These are phyloP conservation scores for Astrothelium macrocarpum DNA, from an alignment of 495 filamentous ascomycete genomes.

Conservation along the genomic window DNA sequence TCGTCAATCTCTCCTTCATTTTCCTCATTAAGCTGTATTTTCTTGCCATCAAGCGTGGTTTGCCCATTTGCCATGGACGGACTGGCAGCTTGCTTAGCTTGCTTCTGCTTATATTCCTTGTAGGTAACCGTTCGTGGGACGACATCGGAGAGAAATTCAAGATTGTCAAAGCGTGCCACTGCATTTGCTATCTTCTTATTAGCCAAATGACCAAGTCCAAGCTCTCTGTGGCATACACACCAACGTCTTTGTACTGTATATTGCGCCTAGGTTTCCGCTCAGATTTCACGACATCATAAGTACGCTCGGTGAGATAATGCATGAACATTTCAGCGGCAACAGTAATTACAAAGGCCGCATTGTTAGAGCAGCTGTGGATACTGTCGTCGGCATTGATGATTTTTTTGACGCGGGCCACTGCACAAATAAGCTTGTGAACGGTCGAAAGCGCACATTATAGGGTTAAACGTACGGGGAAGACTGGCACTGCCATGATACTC, in stretches of 20 bases:
- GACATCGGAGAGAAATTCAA: constrained; percentile 89
- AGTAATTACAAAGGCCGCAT: constrained; percentile 89
- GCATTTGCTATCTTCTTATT: constrained; percentile 53
- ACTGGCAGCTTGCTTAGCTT: constrained; percentile 9
- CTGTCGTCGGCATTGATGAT: constrained; percentile 85
- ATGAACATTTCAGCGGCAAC: constrained; percentile 96
- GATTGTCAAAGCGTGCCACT: constrained; percentile 80
- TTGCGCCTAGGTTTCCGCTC: constrained; percentile 88
- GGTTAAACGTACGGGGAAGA: constrained; percentile 62
- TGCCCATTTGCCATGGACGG: constrained; percentile 9
- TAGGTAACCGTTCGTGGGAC: constrained; percentile 76
- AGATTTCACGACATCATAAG: constrained; percentile 75
- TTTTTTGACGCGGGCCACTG: constrained; percentile 87
- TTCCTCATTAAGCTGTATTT: constrained; percentile 2
- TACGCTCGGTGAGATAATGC: constrained; percentile 77
- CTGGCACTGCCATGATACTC: constrained; percentile 77
- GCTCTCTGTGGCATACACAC: constrained; percentile 33
- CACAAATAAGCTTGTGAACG: constrained; percentile 5
- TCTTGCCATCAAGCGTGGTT: constrained; percentile 6
- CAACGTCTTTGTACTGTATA: constrained; percentile 91
- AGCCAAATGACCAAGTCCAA: not conserved
- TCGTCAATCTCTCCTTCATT: constrained; percentile 2
- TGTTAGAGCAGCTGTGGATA: constrained; percentile 73
- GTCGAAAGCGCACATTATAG: not conserved
- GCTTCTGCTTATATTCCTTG: constrained; percentile 60